phyloP scores from a whole-genome alignment of 2,329 filamentous ascomycete species.

The Fonsecaea multimorphosa region DNA sequence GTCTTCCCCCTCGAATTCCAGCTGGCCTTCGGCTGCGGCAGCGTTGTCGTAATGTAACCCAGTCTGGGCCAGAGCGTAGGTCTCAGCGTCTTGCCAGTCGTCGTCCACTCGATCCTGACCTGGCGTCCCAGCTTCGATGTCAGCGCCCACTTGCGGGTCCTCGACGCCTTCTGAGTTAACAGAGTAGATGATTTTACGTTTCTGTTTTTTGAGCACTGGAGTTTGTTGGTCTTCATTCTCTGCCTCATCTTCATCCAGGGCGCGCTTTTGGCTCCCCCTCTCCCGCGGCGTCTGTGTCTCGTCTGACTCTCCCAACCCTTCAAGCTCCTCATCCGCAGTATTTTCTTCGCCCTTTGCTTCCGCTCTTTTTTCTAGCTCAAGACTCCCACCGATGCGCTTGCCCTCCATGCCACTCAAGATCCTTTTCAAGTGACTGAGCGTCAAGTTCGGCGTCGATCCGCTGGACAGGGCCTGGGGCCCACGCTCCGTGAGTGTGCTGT shows the following conservation, averaged over 20 bases:
- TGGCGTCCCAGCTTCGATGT: not conserved
- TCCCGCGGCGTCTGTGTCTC: not conserved
- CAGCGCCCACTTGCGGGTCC: not conserved
- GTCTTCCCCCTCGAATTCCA: conserved; percentile 15
- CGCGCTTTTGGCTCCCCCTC: not conserved
- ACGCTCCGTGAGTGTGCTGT: conserved; percentile 53
- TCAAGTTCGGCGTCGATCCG: conserved; percentile 34
- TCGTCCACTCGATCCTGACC: conserved; percentile 18
- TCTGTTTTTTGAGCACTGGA: conserved; percentile 7
- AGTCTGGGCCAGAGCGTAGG: conserved; percentile 32
- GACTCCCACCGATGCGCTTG: conserved; percentile 24
- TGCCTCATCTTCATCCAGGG: conserved; percentile 12
- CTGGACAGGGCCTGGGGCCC: conserved; percentile 34
- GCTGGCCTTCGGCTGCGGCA: not conserved
- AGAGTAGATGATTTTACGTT: conserved; percentile 16
- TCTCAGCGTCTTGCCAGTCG: conserved; percentile 38
- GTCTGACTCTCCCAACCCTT: conserved; percentile 8
- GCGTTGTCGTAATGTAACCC: conserved; percentile 9
- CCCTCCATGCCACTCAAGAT: conserved; percentile 37
- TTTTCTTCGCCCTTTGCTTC: not conserved
- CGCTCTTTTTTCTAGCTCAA: not conserved
- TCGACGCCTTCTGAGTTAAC: conserved; percentile 1
- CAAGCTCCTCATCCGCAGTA: not conserved
- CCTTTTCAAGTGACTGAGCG: conserved; percentile 36
- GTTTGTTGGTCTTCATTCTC: not conserved